Evolutionary conservation across 2,329 filamentous ascomycete genomes (phyloP), one percentile per base, ranked within the genome.

Genomic region (Colletotrichum spinosum): DNA sequence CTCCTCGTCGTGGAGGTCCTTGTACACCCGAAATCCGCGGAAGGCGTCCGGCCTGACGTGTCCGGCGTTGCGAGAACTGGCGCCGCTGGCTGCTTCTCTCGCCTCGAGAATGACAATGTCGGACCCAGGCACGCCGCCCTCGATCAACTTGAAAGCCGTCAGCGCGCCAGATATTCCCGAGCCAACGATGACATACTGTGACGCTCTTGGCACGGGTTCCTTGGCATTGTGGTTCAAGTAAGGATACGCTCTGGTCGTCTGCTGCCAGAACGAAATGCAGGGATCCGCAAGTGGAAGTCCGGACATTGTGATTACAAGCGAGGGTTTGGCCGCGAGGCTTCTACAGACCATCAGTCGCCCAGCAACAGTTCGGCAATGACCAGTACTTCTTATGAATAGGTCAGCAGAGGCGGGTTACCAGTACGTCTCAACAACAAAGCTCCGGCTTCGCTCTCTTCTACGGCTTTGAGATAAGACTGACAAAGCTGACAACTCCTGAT

Each of bases 1-100:
- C 25, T 58, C 46, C 25, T 51, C 37, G 6, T 39, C 55, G 17
- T 58, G 46, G 45, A 58, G 38, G 10, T 44, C 44, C 45, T 61
- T 61, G 15, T 38, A 61, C 9, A 48, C 44, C 13, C 51, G 41
- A 68, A 83, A 84, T 0, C 82, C 82, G 9, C 82, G 77, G 67
- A 84, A 84, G 0, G 82, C 81, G 68, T 84, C 75, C 63, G 79
- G 79, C 34, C 79, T 72, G 13, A 81, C 75, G 56, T 83, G 80
- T 6, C 80, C 80, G n/a, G 80, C 80, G 67, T 82, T 82, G 38
- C 80, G 73, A 10, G 77, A 78, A 54, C 76, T 80, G 2, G 80
- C 79, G n/a, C 80, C 80, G 11, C 76, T 78, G 1, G 78, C 78
- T 11, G 80, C 79, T 69, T 82, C 79, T 65, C 80, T 71, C 2